Conservation (phyloP, 192 early-diverging fungal species). For the Podila verticillata region DNA sequence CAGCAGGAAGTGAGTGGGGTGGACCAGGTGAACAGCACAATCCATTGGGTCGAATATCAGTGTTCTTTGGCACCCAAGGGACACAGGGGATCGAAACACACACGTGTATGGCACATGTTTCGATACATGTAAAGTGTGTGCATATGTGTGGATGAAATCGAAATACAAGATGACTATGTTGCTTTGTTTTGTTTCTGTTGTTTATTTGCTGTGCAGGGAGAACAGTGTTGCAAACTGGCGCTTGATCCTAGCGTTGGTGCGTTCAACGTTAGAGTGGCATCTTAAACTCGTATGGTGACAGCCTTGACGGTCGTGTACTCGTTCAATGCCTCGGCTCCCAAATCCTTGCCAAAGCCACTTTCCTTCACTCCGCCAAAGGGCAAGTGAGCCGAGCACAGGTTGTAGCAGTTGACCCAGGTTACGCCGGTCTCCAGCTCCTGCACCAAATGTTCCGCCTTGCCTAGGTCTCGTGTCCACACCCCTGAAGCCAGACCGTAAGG, state of each 20-base stretch:
- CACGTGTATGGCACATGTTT: too few species aligned
- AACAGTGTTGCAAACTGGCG: not conserved
- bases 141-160: too few species aligned
- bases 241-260: too few species aligned
- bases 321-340: slow-evolving; percentile 62
- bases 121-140: too few species aligned
- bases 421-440: slow-evolving; percentile 43
- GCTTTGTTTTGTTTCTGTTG: too few species aligned
- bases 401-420: slow-evolving; percentile 49
- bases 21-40: too few species aligned
- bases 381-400: slow-evolving; percentile 38
- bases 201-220: too few species aligned
- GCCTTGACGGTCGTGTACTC: slow-evolving; percentile 60
- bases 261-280: too few species aligned
- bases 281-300: slow-evolving; percentile 43
- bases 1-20: too few species aligned
- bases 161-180: too few species aligned
- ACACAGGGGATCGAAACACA: too few species aligned
- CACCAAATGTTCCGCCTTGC: slow-evolving; percentile 62
- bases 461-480: slow-evolving; percentile 76
- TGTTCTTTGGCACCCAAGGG: not conserved
- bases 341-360: slow-evolving; percentile 71
- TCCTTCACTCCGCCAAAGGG: slow-evolving; percentile 83
- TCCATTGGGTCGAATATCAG: too few species aligned
- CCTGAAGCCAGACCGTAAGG: slow-evolving; percentile 80